phyloP scores from a whole-genome alignment of 495 filamentous ascomycete species.

The Zalerion maritima region DNA sequence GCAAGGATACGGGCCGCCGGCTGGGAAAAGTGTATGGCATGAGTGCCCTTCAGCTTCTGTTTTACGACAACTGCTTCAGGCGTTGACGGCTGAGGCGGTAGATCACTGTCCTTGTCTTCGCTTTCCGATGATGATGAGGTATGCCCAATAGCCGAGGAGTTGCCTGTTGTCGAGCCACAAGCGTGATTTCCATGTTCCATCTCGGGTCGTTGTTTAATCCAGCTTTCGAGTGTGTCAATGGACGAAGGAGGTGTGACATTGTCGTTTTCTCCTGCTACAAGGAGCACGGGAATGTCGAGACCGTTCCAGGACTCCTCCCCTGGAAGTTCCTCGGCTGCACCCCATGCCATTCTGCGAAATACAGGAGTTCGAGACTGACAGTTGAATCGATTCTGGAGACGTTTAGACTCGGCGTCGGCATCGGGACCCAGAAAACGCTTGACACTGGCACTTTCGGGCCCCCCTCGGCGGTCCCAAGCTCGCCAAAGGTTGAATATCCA shows the following conservation, averaged over 20 bases:
- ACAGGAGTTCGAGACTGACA: constrained; percentile 65
- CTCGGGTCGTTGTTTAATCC: constrained; percentile 4
- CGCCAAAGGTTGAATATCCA: constrained; percentile 66
- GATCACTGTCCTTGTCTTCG: constrained; percentile 13
- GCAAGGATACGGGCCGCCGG: constrained; percentile 59
- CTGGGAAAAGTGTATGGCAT: constrained; percentile 72
- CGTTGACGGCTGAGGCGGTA: constrained; percentile 25
- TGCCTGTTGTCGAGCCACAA: too few relatives aligned
- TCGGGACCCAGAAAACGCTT: constrained; percentile 59
- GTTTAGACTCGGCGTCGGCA: constrained; percentile 60
- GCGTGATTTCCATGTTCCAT: neutral
- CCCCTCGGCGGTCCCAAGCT: constrained; percentile 68
- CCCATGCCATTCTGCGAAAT: constrained; percentile 73
- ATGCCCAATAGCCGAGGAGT: too few relatives aligned
- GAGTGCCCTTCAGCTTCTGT: too few relatives aligned
- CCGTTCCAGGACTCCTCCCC: constrained; percentile 57
- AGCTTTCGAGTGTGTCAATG: constrained; percentile 46
- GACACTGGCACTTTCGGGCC: constrained; percentile 62
- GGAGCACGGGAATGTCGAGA: constrained; percentile 55
- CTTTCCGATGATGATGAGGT: too few relatives aligned
- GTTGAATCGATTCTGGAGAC: constrained; percentile 72
- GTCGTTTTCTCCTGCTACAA: constrained; percentile 69
- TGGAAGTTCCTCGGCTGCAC: constrained; percentile 44
- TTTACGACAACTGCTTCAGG: constrained; percentile 45
- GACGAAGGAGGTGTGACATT: constrained; percentile 55